Evolutionary conservation across 352 stramenopile genomes (phyloP).

Genomic region (Aphanomyces euteiches): DNA sequence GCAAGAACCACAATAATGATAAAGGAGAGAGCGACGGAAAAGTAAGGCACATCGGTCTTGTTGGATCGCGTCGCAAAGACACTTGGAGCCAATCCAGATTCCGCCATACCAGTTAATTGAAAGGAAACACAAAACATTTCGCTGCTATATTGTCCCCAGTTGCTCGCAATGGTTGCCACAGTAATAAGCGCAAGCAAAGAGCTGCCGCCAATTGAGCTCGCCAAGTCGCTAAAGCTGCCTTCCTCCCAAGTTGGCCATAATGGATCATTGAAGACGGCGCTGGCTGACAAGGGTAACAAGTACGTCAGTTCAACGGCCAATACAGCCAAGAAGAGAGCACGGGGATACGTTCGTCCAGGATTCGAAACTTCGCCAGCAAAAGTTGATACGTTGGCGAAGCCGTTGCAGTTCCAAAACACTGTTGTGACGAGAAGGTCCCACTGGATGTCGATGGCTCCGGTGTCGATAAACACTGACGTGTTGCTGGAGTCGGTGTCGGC

Average conservation of each 20-base stretch:
- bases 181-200: conserved; percentile 88
- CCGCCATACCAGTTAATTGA: conserved; percentile 74
- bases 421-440: conserved; percentile 90
- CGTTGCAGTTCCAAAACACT: conserved; percentile 95
- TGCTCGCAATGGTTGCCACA: conserved; percentile 81
- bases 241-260: conserved; percentile 84
- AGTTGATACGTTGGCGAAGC: conserved; percentile 85
- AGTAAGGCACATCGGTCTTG: conserved; percentile 45
- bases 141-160: conserved; percentile 89
- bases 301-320: conserved; percentile 76
- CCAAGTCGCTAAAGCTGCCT: conserved; percentile 84
- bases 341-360: conserved; percentile 74
- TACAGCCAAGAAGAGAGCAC: conserved; percentile 76
- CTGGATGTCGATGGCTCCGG: conserved; percentile 47
- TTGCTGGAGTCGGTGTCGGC: conserved; percentile 43
- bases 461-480: conserved; percentile 24
- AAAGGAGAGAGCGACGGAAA: conserved; percentile 40
- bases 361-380: conserved; percentile 90
- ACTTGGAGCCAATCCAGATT: conserved; percentile 80
- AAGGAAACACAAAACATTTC: conserved; percentile 92
- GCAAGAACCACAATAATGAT: conserved; percentile 44
- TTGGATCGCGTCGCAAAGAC: conserved; percentile 60
- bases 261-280: conserved; percentile 58
- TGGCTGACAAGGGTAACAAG: conserved; percentile 81
- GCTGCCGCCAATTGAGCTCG: conserved; percentile 69